A percentile compares a stretch with the other conserved stretches of the same genome.
These are phyloP conservation scores for Sanghuangporus baumii DNA, from an alignment of 1,284 basidiomycete genomes.

Conservation along the genomic window DNA sequence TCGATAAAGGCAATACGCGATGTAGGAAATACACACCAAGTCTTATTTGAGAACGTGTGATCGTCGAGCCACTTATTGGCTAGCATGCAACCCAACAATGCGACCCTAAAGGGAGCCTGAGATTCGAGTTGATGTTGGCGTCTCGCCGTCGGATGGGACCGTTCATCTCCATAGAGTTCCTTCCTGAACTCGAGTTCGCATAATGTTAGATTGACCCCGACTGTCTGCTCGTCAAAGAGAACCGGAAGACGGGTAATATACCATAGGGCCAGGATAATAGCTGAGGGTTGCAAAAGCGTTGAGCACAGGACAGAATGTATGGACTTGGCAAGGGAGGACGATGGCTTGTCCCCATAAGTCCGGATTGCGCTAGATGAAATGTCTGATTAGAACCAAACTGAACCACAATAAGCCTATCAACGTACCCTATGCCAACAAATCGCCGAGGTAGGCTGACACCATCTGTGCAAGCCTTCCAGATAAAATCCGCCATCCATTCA, in stretches of 20 bases:
- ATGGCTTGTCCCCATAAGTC: constrained; percentile 41
- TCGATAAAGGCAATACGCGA: constrained; percentile 10
- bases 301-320: constrained; percentile 70
- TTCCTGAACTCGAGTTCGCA: constrained; percentile 30
- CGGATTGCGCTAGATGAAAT: constrained; percentile 31
- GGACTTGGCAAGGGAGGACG: constrained; percentile 51
- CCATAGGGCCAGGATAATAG: constrained; percentile 75
- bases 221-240: constrained; percentile 33
- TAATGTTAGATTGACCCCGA: constrained; percentile 16
- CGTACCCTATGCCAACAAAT: constrained; percentile 45
- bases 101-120: constrained; percentile 61
- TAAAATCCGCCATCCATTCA: constrained; percentile 69
- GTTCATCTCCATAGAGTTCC: constrained; percentile 48
- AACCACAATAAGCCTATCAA: constrained; percentile 1
- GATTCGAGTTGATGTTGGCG: constrained; percentile 41
- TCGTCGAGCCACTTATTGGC: constrained; percentile 93
- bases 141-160: constrained; percentile 61
- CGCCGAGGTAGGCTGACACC: constrained; percentile 49
- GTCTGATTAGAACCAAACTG: constrained; percentile 20
- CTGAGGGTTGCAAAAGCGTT: constrained; percentile 77
- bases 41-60: constrained; percentile 89
- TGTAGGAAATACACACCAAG: constrained; percentile 56
- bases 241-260: constrained; percentile 77
- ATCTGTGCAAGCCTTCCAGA: constrained; percentile 74
- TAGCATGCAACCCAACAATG: constrained; percentile 82